A percentile compares a stretch with the other conserved stretches of the same genome.
Conservation (phyloP, 148 eudicot species). For the Vaccinium corymbosum region DNA sequence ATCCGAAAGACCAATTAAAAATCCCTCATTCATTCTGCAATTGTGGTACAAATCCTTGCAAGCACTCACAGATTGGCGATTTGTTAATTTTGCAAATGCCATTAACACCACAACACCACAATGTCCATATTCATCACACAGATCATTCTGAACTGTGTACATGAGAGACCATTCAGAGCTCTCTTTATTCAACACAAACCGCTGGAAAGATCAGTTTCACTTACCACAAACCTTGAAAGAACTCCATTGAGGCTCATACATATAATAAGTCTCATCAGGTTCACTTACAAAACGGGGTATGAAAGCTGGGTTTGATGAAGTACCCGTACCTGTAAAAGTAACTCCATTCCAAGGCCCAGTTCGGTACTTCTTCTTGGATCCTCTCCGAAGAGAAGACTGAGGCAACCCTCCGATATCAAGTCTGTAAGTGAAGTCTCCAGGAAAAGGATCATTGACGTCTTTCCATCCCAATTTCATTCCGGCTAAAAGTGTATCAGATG, state of each 20-base stretch:
- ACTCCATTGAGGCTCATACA: neutral
- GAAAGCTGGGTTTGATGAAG: neutral
- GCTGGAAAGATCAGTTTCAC: slow-evolving; percentile 10
- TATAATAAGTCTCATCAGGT: slow-evolving; percentile 12
- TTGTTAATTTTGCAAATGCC: slow-evolving; percentile 21
- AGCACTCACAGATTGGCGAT: slow-evolving; percentile 19
- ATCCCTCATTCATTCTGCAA: slow-evolving; percentile 16
- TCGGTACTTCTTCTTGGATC: neutral
- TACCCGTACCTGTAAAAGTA: slow-evolving; percentile 3
- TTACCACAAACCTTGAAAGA: slow-evolving; percentile 15
- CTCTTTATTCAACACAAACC: slow-evolving; percentile 18
- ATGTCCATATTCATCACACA: slow-evolving; percentile 22
- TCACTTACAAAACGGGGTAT: neutral
- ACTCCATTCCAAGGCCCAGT: slow-evolving; percentile 28
- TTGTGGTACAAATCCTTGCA: slow-evolving; percentile 22
- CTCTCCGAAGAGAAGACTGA: neutral
- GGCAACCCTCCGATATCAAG: slow-evolving; percentile 19
- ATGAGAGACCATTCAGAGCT: slow-evolving; percentile 17
- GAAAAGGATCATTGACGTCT: slow-evolving; percentile 23
- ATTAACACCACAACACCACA: slow-evolving; percentile 22
- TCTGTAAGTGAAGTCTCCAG: slow-evolving; percentile 4
- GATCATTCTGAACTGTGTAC: neutral
- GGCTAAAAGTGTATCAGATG: slow-evolving; percentile 1
- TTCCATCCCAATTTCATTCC: slow-evolving; percentile 15
- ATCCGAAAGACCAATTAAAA: slow-evolving; percentile 23